A percentile compares a stretch with the other conserved stretches of the same genome.
phyloP scores from a whole-genome alignment of 1,139 yeast genomes.

The Meyerozyma smithsonii region DNA sequence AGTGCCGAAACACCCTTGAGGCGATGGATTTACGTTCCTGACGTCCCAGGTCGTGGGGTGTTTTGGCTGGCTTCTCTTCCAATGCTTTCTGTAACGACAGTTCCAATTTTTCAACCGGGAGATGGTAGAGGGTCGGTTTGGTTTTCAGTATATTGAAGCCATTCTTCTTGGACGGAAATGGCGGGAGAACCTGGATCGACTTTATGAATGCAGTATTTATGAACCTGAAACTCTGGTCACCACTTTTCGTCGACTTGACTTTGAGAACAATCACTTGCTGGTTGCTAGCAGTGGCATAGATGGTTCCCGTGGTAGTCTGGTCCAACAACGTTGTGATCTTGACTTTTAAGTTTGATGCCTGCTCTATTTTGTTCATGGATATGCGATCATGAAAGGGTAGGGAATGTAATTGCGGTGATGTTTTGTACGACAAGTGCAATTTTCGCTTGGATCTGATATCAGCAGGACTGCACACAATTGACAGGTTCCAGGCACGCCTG shows the following conservation, averaged over 20 bases:
- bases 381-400: background rate
- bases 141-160: constrained; percentile 7
- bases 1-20: constrained; percentile 16
- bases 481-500: too few relatives aligned
- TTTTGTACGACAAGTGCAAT: background rate
- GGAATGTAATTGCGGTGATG: background rate
- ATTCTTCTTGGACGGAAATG: constrained; percentile 17
- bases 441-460: background rate
- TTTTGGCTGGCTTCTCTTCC: background rate
- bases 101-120: constrained; percentile 18
- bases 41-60: background rate
- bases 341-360: constrained; percentile 43
- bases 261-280: constrained; percentile 22
- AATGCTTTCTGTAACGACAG: constrained; percentile 9
- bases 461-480: background rate
- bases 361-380: constrained; percentile 30
- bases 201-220: constrained; percentile 59
- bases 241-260: constrained; percentile 15
- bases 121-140: constrained; percentile 7
- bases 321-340: constrained; percentile 58
- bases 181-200: constrained; percentile 39
- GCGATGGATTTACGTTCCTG: constrained; percentile 13
- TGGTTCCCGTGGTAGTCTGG: constrained; percentile 51
- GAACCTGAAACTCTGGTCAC: constrained; percentile 40
- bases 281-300: constrained; percentile 50